Conservation (phyloP, 108 stramenopile genomes). For the Seminavis robusta region DNA sequence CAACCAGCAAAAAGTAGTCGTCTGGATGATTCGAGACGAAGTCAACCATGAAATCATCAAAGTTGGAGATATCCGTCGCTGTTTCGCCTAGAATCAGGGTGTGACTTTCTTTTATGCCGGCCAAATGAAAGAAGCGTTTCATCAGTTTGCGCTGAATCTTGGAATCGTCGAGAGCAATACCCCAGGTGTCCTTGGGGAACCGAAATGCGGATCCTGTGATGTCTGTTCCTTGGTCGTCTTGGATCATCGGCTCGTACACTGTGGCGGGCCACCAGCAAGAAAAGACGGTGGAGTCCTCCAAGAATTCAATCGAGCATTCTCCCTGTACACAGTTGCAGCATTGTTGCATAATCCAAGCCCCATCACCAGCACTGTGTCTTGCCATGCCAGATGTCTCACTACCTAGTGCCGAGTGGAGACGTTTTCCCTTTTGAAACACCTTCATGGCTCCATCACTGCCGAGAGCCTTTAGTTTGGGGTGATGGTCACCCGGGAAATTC, state of each 20-base stretch:
- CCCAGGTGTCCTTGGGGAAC: too few species aligned
- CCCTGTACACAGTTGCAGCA: conserved; percentile 65
- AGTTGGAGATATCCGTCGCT: conserved; percentile 37
- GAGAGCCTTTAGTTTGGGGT: conserved; percentile 41
- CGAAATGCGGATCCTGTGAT: too few species aligned
- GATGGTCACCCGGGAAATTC: conserved; percentile 61
- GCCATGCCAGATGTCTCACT: conserved; percentile 13
- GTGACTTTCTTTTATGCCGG: conserved; percentile 34
- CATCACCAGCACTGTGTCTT: conserved; percentile 41
- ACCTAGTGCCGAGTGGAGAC: conserved; percentile 29
- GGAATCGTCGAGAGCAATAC: conserved; percentile 69
- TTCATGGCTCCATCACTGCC: conserved; percentile 24
- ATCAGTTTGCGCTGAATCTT: conserved; percentile 65
- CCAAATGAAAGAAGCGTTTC: conserved; percentile 34
- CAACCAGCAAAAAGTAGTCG: conserved; percentile 39
- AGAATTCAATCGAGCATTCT: conserved; percentile 43
- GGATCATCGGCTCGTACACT: conserved; percentile 5
- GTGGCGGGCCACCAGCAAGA: conserved; percentile 30
- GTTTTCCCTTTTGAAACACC: conserved; percentile 50
- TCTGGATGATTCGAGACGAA: conserved; percentile 33
- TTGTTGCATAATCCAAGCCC: conserved; percentile 75
- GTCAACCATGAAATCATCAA: conserved; percentile 32
- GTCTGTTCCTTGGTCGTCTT: too few species aligned
- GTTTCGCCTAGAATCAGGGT: conserved; percentile 35
- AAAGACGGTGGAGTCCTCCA: conserved; percentile 51